Percentiles rank a stretch among this genome's conserved stretches.
Evolutionary conservation across 345 rosid species (phyloP).

Genomic region (Mercurialis annua): DNA sequence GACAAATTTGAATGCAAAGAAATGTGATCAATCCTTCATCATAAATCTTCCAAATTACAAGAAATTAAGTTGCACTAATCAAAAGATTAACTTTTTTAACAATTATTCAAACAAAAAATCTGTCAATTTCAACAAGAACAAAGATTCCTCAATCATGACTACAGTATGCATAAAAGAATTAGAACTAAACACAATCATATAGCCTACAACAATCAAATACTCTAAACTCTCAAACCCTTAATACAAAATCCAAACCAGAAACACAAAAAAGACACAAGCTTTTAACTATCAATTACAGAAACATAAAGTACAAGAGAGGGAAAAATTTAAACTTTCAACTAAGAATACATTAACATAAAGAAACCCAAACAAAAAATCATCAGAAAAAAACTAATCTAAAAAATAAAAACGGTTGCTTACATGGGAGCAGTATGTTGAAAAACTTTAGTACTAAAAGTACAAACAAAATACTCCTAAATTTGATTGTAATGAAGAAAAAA

Average conservation of each 20-base stretch:
- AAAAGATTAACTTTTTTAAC: too few species aligned
- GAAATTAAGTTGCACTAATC: too few species aligned
- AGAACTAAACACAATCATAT: too few species aligned
- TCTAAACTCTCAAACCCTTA: not conserved
- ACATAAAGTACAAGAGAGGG: not conserved
- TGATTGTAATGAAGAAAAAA: too few species aligned
- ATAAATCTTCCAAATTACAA: not conserved
- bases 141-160: not conserved
- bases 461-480: too few species aligned
- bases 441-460: too few species aligned
- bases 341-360: too few species aligned
- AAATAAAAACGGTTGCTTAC: slow-evolving; percentile 6
- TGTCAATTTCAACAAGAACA: not conserved
- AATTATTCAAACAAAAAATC: not conserved
- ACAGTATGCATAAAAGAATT: not conserved
- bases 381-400: slow-evolving; percentile 26
- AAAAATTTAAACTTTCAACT: not conserved
- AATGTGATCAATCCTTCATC: not conserved
- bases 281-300: too few species aligned
- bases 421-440: slow-evolving; percentile 9
- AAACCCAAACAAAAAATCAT: slow-evolving; percentile 14
- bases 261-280: too few species aligned
- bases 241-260: not conserved
- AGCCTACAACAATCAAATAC: not conserved
- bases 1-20: not conserved